A percentile compares a stretch with the other conserved stretches of the same genome.
Conservation (phyloP, 495 filamentous ascomycete genomes). For the Hypoxylon trugodes region DNA sequence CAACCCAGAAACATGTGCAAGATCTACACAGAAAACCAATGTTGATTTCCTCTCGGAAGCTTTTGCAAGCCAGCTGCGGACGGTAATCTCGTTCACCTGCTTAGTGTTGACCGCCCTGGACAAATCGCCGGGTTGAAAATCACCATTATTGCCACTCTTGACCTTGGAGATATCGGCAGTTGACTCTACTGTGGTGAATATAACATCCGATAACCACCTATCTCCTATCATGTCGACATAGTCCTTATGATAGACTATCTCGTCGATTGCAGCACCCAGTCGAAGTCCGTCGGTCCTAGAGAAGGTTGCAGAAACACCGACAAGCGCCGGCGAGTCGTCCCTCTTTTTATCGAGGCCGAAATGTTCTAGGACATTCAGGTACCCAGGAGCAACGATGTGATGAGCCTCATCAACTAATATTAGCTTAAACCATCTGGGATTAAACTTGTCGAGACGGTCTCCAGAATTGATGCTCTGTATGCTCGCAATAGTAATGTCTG, state of each 20-base stretch:
- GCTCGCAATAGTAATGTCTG: conserved; percentile 96
- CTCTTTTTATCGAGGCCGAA: conserved; percentile 70
- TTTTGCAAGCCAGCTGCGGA: conserved; percentile 83
- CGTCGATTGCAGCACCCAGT: conserved; percentile 87
- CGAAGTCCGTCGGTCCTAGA: conserved; percentile 88
- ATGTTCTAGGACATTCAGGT: conserved; percentile 74
- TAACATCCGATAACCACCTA: conserved; percentile 81
- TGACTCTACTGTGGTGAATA: conserved; percentile 92
- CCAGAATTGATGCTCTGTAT: conserved; percentile 79
- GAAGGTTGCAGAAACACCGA: conserved; percentile 94
- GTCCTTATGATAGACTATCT: conserved; percentile 97
- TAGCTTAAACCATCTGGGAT: conserved; percentile 83
- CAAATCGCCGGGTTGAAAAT: conserved; percentile 78
- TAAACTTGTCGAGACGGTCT: conserved; percentile 80
- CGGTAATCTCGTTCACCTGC: conserved; percentile 78
- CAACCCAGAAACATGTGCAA: conserved; percentile 77
- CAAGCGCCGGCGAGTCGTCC: conserved; percentile 70
- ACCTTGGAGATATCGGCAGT: conserved; percentile 78
- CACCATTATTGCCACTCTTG: conserved; percentile 68
- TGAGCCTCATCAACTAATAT: conserved; percentile 98
- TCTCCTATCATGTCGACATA: conserved; percentile 97
- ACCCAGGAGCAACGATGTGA: conserved; percentile 87
- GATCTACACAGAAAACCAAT: conserved; percentile 90
- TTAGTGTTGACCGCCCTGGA: conserved; percentile 82
- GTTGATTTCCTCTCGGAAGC: conserved; percentile 80